Conservation (phyloP, 495 filamentous ascomycete genomes). For the Pseudotulostoma volvatum region DNA sequence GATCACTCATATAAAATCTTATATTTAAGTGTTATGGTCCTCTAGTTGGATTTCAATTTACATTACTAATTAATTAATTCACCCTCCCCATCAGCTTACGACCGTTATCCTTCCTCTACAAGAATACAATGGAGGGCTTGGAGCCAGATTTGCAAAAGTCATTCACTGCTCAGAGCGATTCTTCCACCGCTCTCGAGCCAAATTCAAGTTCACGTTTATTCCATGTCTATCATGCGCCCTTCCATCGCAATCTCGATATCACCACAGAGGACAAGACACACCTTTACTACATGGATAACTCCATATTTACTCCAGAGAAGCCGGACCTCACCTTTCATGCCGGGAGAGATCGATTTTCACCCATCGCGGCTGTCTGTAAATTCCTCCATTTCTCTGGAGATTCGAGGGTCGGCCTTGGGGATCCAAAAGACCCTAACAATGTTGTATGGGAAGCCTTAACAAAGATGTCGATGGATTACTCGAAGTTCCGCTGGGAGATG, state of each 20-base stretch:
- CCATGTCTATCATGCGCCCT: constrained; percentile 15
- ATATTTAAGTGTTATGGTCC: too few species aligned
- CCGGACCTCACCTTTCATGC: constrained; percentile 20
- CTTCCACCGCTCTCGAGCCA: too few species aligned
- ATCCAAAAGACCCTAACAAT: constrained; percentile 7
- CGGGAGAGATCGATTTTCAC: constrained; percentile 11
- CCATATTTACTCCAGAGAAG: constrained; percentile 13
- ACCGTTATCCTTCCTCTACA: too few species aligned
- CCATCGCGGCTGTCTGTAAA: constrained; percentile 16
- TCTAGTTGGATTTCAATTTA: too few species aligned
- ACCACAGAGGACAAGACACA: constrained; percentile 8
- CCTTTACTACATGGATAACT: constrained; percentile 18
- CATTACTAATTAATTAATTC: too few species aligned
- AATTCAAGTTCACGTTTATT: constrained; percentile 1
- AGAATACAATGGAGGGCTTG: too few species aligned
- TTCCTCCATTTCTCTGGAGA: constrained; percentile 21
- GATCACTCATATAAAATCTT: too few species aligned
- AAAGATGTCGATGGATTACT: constrained; percentile 8
- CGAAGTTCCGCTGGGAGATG: constrained; percentile 16
- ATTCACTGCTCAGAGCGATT: too few species aligned
- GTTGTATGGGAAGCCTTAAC: constrained; percentile 16
- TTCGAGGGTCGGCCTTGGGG: constrained; percentile 17
- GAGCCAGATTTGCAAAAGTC: too few species aligned
- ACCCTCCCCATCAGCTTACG: too few species aligned
- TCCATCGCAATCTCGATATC: constrained; percentile 16